Conservation (phyloP, 2,329 filamentous ascomycete species). For the Gnomoniopsis sp. region DNA sequence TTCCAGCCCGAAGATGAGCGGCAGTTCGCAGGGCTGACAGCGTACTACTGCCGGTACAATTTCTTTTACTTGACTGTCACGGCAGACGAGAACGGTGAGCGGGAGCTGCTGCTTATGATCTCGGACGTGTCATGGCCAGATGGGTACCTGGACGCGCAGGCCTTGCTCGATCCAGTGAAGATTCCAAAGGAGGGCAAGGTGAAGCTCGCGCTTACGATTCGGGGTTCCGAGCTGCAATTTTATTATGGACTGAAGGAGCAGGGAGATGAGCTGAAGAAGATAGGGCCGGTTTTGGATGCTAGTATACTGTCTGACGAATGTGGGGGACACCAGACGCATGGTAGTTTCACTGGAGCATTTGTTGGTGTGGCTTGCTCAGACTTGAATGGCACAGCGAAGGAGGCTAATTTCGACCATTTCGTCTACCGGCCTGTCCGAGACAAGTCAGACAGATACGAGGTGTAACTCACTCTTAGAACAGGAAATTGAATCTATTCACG, state of each 20-base stretch:
- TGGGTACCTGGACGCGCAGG: conserved; percentile 39
- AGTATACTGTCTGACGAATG: conserved; percentile 61
- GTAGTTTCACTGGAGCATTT: conserved; percentile 63
- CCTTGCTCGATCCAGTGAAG: conserved; percentile 38
- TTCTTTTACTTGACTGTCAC: conserved; percentile 63
- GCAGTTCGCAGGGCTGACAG: conserved; percentile 57
- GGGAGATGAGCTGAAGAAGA: conserved; percentile 35
- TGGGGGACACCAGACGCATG: conserved; percentile 57
- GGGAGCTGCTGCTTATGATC: conserved; percentile 54
- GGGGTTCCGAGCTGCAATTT: conserved; percentile 53
- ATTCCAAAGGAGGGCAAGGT: conserved; percentile 56
- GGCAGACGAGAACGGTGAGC: conserved; percentile 50
- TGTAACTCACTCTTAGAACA: no score
- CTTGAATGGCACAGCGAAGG: conserved; percentile 45
- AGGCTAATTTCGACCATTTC: conserved; percentile 51
- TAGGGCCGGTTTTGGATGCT: conserved; percentile 56
- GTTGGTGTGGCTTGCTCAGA: conserved; percentile 55
- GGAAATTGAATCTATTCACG: conserved; percentile 21
- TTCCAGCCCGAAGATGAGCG: conserved; percentile 56
- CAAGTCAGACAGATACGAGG: conserved; percentile 46
- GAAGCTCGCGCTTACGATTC: conserved; percentile 45
- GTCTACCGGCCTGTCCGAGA: conserved; percentile 46
- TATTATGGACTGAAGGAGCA: conserved; percentile 48
- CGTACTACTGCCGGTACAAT: conserved; percentile 63
- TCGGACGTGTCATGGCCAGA: conserved; percentile 56